A percentile compares a stretch with the other conserved stretches of the same genome.
Conservation (phyloP, 176 grass and related monocot species). For the Triticum urartu region DNA sequence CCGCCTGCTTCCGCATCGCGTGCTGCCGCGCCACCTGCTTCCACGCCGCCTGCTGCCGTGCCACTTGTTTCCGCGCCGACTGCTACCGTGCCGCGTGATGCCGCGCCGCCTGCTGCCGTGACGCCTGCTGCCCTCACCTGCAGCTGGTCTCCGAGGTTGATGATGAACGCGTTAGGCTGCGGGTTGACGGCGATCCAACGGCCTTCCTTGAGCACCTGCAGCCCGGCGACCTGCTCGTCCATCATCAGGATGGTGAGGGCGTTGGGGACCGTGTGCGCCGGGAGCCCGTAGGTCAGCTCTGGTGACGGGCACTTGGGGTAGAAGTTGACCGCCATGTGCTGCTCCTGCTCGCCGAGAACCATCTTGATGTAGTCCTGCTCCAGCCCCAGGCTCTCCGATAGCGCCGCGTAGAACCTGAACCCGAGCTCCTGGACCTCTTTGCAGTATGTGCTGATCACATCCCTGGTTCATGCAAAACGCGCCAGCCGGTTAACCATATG, state of each 20-base stretch:
- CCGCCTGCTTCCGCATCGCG: too few relatives aligned
- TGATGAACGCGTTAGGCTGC: constrained; percentile 49
- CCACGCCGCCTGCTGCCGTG: too few relatives aligned
- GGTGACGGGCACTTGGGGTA: constrained; percentile 87
- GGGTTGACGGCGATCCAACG: constrained; percentile 79
- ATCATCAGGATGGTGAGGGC: constrained; percentile 85
- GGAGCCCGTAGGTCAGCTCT: constrained; percentile 75
- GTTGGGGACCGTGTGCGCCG: constrained; percentile 82
- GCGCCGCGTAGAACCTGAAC: constrained; percentile 44
- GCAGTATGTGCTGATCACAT: constrained; percentile 61
- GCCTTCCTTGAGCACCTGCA: constrained; percentile 63
- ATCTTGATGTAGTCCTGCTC: constrained; percentile 42
- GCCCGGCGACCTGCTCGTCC: constrained; percentile 64
- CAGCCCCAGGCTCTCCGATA: constrained; percentile 68
- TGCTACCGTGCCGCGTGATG: too few relatives aligned
- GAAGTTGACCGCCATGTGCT: constrained; percentile 88
- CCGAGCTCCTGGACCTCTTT: constrained; percentile 51
- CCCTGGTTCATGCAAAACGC: constrained; percentile 26
- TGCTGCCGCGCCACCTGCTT: too few relatives aligned
- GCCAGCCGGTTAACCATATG: background rate
- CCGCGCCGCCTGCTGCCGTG: too few relatives aligned
- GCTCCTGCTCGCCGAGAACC: constrained; percentile 71
- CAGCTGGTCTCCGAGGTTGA: constrained; percentile 84
- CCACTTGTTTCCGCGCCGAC: too few relatives aligned
- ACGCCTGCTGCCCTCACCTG: too few relatives aligned